Conservation (phyloP, 169 alveolate genomes). For the Plasmodium falciparum region DNA sequence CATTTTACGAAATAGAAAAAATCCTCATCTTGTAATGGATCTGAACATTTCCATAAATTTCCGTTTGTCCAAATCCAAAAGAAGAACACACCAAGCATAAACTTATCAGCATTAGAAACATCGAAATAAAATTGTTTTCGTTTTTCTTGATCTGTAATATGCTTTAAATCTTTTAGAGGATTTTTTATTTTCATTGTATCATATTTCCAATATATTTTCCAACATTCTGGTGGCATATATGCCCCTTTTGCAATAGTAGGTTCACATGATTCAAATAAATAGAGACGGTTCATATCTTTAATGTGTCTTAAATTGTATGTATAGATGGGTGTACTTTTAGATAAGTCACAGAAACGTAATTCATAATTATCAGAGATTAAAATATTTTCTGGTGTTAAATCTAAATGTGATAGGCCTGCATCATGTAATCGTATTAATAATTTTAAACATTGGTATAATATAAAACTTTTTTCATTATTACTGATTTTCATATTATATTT, state of each 20-base stretch:
- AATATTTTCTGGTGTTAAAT: conserved; percentile 88
- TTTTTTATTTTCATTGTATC: conserved; percentile 75
- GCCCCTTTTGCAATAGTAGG: conserved; percentile 90
- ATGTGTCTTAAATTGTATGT: conserved; percentile 79
- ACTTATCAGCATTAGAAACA: conserved; percentile 84
- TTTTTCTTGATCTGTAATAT: conserved; percentile 54
- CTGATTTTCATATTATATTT: conserved; percentile 74
- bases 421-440: conserved; percentile 80
- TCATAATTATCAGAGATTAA: conserved; percentile 81
- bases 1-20: conserved; percentile 72
- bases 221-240: conserved; percentile 90
- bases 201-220: conserved; percentile 82
- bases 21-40: conserved; percentile 83
- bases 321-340: conserved; percentile 85
- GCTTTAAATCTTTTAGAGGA: conserved; percentile 22
- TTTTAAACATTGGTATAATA: conserved; percentile 78
- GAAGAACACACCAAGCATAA: conserved; percentile 78
- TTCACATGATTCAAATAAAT: conserved; percentile 85
- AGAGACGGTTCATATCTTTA: conserved; percentile 77
- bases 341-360: conserved; percentile 86
- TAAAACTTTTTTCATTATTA: conserved; percentile 80
- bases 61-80: conserved; percentile 90
- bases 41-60: conserved; percentile 86
- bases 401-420: conserved; percentile 88
- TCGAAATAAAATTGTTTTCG: conserved; percentile 83